phyloP scores from a whole-genome alignment of 164 flowering plant genomes.

The grape (Vitis vinifera) region ASM3070453v1 NC_081808.1:1253001-1253500 shows the following conservation, averaged over 20 bases:
- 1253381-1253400: slow-evolving; percentile 42
- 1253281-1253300: slow-evolving; percentile 61
- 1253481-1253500: too few relatives aligned
- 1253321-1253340: slow-evolving; percentile 32
- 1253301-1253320: slow-evolving; percentile 54
- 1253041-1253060: slow-evolving; percentile 41
- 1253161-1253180: slow-evolving; percentile 34
- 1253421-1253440: too few relatives aligned
- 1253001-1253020: slow-evolving; percentile 59
- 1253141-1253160: too few relatives aligned
- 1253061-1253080: slow-evolving; percentile 59
- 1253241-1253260: slow-evolving; percentile 27
- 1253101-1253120: slow-evolving; percentile 22
- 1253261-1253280: slow-evolving; percentile 36
- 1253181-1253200: slow-evolving; percentile 41
- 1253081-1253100: slow-evolving; percentile 67
- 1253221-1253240: slow-evolving; percentile 39
- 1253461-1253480: too few relatives aligned
- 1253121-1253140: too few relatives aligned
- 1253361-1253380: slow-evolving; percentile 43
- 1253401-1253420: slow-evolving; percentile 48
- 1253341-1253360: slow-evolving; percentile 32
- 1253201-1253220: slow-evolving; percentile 32
- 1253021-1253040: slow-evolving; percentile 56
- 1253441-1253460: too few relatives aligned